These are phyloP conservation scores for Neurospora sp. DNA, from an alignment of 495 filamentous ascomycete genomes.

Conservation along the genomic window DNA sequence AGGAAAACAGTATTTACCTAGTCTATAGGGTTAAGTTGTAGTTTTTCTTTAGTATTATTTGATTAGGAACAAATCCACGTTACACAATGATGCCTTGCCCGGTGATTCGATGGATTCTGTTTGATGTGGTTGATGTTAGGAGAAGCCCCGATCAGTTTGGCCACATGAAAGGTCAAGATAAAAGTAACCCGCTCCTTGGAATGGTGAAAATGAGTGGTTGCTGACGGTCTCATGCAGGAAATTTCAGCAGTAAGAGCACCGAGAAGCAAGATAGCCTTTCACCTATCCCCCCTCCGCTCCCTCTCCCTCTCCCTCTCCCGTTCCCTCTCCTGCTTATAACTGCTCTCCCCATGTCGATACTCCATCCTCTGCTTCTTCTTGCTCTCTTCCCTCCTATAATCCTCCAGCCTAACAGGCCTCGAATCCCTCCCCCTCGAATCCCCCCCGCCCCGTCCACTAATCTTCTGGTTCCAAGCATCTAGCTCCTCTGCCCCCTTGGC, in stretches of 20 bases:
- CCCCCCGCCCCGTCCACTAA: neutral
- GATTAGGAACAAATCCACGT: neutral
- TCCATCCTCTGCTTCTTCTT: conserved; percentile 31
- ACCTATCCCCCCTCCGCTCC: conserved; percentile 28
- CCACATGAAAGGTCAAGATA: neutral
- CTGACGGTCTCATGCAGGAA: neutral
- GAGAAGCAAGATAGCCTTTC: conserved; percentile 1
- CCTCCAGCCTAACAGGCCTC: conserved; percentile 31
- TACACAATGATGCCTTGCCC: neutral
- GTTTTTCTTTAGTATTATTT: neutral
- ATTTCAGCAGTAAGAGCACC: neutral
- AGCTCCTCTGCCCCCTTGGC: conserved; percentile 61
- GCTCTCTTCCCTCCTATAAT: conserved; percentile 34
- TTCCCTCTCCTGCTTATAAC: conserved; percentile 40
- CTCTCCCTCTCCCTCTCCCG: conserved; percentile 30
- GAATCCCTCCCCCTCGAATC: conserved; percentile 9
- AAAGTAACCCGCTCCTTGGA: neutral
- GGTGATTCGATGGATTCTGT: neutral
- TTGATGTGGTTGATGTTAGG: neutral
- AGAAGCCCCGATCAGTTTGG: neutral
- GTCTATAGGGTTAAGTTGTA: neutral
- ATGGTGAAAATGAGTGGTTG: neutral
- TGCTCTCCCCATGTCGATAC: conserved; percentile 25
- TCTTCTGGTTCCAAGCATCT: conserved; percentile 28
- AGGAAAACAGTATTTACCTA: neutral